phyloP scores from a whole-genome alignment of 2,329 filamentous ascomycete species.

The Phialemoniopsis sp. region DNA sequence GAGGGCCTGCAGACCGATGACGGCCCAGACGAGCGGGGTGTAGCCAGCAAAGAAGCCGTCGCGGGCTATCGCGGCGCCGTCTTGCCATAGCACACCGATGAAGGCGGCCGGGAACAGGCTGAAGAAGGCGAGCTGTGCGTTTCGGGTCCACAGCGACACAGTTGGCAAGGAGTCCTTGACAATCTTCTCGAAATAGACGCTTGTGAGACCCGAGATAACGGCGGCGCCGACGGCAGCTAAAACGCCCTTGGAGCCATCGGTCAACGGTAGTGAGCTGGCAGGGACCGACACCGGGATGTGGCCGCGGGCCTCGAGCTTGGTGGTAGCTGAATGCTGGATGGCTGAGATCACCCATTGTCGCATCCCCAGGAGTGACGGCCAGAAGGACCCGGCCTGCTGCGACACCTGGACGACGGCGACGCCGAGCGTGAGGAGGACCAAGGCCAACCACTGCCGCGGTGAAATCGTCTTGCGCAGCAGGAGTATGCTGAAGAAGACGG shows the following conservation, averaged over 20 bases:
- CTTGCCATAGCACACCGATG: constrained; percentile 15
- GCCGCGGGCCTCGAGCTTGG: constrained; percentile 22
- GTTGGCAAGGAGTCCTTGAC: constrained; percentile 13
- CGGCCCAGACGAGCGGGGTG: constrained; percentile 13
- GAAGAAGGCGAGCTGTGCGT: constrained; percentile 17
- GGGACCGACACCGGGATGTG: constrained; percentile 16
- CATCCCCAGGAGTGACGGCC: constrained; percentile 6
- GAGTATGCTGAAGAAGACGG: constrained; percentile 18
- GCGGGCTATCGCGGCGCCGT: constrained; percentile 10
- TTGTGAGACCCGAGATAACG: constrained; percentile 16
- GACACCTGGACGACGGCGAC: constrained; percentile 17
- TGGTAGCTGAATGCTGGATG: constrained; percentile 3
- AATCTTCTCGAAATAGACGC: constrained; percentile 21
- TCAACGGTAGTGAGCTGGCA: constrained; percentile 17
- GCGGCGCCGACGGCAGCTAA: constrained; percentile 16
- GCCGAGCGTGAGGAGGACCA: constrained; percentile 16
- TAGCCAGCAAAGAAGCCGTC: constrained; percentile 18
- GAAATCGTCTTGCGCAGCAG: constrained; percentile 14
- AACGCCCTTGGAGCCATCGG: constrained; percentile 12
- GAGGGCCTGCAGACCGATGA: constrained; percentile 14
- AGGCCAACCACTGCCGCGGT: constrained; percentile 14
- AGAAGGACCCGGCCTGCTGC: too few species aligned
- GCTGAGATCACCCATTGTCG: constrained; percentile 8
- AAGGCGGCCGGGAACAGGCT: constrained; percentile 17
- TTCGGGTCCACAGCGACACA: constrained; percentile 15